phyloP scores from a whole-genome alignment of 495 filamentous ascomycete species.

The Annulohypoxylon stygium region DNA sequence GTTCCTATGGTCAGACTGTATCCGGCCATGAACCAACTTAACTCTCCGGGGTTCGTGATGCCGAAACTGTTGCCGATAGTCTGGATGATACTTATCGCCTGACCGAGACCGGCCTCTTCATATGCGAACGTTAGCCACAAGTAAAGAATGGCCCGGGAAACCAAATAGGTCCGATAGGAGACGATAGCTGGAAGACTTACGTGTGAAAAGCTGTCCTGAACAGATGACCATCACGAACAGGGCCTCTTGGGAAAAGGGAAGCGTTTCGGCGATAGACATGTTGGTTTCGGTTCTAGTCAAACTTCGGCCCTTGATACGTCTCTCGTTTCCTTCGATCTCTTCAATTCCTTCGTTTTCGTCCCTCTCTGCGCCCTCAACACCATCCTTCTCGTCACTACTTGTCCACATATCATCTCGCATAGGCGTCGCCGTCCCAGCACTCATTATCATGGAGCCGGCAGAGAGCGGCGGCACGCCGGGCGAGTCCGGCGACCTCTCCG shows the following conservation, averaged over 20 bases:
- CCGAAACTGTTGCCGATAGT: conserved; percentile 48
- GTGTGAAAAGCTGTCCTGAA: conserved; percentile 59
- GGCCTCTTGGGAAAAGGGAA: conserved; percentile 55
- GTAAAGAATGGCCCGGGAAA: not conserved
- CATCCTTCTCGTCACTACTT: conserved; percentile 36
- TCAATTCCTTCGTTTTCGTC: not conserved
- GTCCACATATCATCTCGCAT: conserved; percentile 30
- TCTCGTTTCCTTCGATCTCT: conserved; percentile 3
- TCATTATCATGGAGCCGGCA: conserved; percentile 15
- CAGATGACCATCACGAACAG: conserved; percentile 60
- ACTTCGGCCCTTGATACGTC: conserved; percentile 4
- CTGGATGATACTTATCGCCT: conserved; percentile 52
- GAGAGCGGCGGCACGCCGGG: conserved; percentile 8
- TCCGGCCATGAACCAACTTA: conserved; percentile 69
- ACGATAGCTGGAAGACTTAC: conserved; percentile 27
- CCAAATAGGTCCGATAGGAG: not conserved
- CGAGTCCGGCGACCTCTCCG: conserved; percentile 3
- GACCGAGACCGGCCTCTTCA: conserved; percentile 49
- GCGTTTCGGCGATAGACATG: conserved; percentile 39
- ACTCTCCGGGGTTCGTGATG: conserved; percentile 45
- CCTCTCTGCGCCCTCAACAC: not conserved
- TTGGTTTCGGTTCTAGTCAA: conserved; percentile 27
- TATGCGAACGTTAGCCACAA: conserved; percentile 9
- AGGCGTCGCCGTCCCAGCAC: conserved; percentile 14
- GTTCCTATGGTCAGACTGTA: conserved; percentile 73